Percentiles rank a stretch among this genome's conserved stretches.
Evolutionary conservation across 2,329 filamentous ascomycete species (phyloP).

Genomic region (Rhynchosporium graminicola): DNA sequence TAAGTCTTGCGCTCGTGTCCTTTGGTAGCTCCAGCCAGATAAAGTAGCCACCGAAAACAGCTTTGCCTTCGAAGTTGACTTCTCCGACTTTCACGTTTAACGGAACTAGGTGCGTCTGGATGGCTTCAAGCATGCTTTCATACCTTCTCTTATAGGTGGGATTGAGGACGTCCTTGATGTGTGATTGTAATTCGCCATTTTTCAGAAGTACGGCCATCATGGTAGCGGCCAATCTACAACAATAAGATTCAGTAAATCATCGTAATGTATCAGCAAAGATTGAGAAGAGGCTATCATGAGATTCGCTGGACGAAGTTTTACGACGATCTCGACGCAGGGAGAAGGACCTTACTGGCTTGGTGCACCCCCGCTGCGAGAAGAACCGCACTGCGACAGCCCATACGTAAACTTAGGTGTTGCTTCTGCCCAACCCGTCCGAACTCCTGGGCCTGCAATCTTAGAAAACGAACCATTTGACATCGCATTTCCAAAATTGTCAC

Average conservation of each 20-base stretch:
- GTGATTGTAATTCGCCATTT: conserved; percentile 47
- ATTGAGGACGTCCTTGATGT: conserved; percentile 46
- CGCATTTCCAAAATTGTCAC: conserved; percentile 71
- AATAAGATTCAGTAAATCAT: neutral
- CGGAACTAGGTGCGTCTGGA: conserved; percentile 61
- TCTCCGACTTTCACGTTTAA: conserved; percentile 55
- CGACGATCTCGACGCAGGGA: neutral
- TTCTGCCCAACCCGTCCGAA: conserved; percentile 87
- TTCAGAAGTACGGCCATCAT: conserved; percentile 52
- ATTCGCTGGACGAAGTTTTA: neutral
- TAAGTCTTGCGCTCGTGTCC: conserved; percentile 50
- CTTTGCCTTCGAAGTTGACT: conserved; percentile 45
- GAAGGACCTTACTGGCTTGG: conserved; percentile 47
- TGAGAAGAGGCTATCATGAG: neutral
- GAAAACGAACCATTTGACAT: conserved; percentile 88
- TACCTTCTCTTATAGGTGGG: conserved; percentile 52
- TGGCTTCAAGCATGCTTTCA: conserved; percentile 56
- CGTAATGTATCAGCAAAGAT: neutral
- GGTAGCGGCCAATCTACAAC: conserved; percentile 47
- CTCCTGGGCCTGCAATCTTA: conserved; percentile 81
- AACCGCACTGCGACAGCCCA: conserved; percentile 55
- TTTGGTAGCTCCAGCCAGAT: conserved; percentile 72
- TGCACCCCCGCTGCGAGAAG: conserved; percentile 58
- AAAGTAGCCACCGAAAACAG: conserved; percentile 78
- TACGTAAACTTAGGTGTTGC: conserved; percentile 60